phyloP scores from a whole-genome alignment of 768 basidiomycete species.

The Fomitopsis pulvina region DNA sequence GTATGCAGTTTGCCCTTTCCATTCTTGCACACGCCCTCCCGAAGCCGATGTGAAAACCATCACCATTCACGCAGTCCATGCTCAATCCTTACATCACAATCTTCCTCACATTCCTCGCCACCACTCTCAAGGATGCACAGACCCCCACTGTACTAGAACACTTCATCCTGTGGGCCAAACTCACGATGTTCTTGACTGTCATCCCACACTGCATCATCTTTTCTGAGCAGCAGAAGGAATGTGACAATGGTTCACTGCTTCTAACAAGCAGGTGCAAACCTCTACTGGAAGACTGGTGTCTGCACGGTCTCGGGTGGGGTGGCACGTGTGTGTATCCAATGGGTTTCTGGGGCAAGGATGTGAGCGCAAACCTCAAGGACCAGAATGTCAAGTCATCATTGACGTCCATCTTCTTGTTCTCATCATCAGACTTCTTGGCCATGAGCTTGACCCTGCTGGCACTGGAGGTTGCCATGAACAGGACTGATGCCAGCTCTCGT shows the following conservation, averaged over 20 bases:
- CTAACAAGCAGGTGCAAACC: conserved; percentile 63
- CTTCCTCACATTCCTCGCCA: conserved; percentile 83
- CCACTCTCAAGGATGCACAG: conserved; percentile 57
- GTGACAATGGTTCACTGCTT: conserved; percentile 54
- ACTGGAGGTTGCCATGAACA: conserved; percentile 41
- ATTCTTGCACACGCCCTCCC: conserved; percentile 70
- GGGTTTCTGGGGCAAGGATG: conserved; percentile 78
- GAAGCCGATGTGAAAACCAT: conserved; percentile 53
- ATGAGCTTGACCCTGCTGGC: conserved; percentile 28
- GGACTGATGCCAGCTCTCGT: conserved; percentile 34
- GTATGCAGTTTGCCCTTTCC: conserved; percentile 71
- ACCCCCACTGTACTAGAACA: conserved; percentile 64
- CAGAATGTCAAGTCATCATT: conserved; percentile 59
- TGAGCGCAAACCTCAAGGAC: conserved; percentile 49
- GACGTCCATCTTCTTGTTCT: conserved; percentile 58
- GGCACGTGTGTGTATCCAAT: conserved; percentile 85
- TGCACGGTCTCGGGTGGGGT: conserved; percentile 96
- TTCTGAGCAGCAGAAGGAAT: conserved; percentile 21
- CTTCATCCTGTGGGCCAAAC: conserved; percentile 75
- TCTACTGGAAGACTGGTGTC: conserved; percentile 89
- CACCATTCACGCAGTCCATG: conserved; percentile 44
- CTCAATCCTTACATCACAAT: conserved; percentile 86
- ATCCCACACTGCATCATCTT: conserved; percentile 48
- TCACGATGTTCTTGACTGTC: conserved; percentile 57
- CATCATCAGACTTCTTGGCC: conserved; percentile 28